These are phyloP conservation scores for Elaeis oleifera DNA, from an alignment of 202 grass and related monocot species.

Conservation along the genomic window DNA sequence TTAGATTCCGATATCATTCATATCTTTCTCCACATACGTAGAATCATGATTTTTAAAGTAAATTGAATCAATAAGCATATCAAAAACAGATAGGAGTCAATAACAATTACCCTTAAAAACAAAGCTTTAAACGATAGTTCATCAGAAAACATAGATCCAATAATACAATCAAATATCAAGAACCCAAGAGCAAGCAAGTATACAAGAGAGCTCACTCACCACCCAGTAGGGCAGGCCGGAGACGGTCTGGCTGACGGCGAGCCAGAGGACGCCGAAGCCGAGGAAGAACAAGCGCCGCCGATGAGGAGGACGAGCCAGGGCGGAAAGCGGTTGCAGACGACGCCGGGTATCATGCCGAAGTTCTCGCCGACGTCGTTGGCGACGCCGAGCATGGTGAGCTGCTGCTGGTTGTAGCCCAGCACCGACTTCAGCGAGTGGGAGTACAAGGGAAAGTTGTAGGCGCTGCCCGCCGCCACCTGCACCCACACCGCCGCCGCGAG, in stretches of 20 bases:
- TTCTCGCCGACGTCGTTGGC: slow-evolving; percentile 90
- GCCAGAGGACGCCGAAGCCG: slow-evolving; percentile 78
- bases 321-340: slow-evolving; percentile 75
- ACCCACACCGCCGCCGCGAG: slow-evolving; percentile 89
- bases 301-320: slow-evolving; percentile 68
- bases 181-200: not conserved
- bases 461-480: slow-evolving; percentile 85
- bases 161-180: not conserved
- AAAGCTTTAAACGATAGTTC: not conserved
- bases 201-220: slow-evolving; percentile 29
- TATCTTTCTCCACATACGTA: too few species aligned
- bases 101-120: too few species aligned
- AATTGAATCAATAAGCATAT: too few species aligned
- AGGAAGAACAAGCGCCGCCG: slow-evolving; percentile 61
- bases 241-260: slow-evolving; percentile 60
- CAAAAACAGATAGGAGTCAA: too few species aligned
- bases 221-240: slow-evolving; percentile 68
- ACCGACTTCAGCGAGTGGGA: slow-evolving; percentile 57
- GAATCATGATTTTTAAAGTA: too few species aligned
- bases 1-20: too few species aligned
- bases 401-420: slow-evolving; percentile 57
- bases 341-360: slow-evolving; percentile 58
- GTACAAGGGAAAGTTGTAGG: slow-evolving; percentile 80
- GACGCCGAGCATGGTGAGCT: slow-evolving; percentile 82
- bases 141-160: not conserved